These are phyloP conservation scores for Limnanthes douglasii DNA, from an alignment of 345 rosid genomes.

Conservation along the genomic window DNA sequence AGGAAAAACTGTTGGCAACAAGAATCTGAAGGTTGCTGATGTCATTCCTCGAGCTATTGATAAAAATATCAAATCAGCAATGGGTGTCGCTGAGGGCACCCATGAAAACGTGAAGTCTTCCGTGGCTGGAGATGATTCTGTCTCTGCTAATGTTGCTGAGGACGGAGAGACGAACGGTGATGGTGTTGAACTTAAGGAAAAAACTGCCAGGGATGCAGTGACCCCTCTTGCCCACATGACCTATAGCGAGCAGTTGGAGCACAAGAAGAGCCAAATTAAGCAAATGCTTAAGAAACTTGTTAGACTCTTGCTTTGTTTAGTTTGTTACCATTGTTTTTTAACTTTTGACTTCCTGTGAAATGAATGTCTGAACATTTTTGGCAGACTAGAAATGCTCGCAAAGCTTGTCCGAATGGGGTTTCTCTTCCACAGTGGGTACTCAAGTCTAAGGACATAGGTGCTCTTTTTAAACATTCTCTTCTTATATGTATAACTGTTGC, in stretches of 20 bases:
- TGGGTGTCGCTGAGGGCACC: constrained; percentile 6
- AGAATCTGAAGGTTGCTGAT: constrained; percentile 58
- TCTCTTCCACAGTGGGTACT: constrained; percentile 84
- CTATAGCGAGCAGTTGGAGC: constrained; percentile 61
- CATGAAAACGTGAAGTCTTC: constrained; percentile 8
- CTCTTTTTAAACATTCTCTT: constrained; percentile 8
- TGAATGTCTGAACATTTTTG: constrained; percentile 12
- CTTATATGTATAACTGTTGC: no score
- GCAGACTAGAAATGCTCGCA: constrained; percentile 87
- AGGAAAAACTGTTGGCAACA: constrained; percentile 46
- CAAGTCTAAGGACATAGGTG: constrained; percentile 79
- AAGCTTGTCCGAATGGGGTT: constrained; percentile 78
- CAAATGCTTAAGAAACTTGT: constrained; percentile 86
- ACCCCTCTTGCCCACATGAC: constrained; percentile 70
- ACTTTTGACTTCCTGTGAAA: constrained; percentile 2
- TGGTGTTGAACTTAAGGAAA: constrained; percentile 14
- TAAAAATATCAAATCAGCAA: constrained; percentile 35
- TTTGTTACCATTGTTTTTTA: not conserved
- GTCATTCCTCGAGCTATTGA: constrained; percentile 54
- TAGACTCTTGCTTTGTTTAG: constrained; percentile 8
- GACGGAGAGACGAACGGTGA: constrained; percentile 22
- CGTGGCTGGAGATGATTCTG: constrained; percentile 15
- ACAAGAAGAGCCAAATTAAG: constrained; percentile 37
- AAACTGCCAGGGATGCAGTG: constrained; percentile 70
- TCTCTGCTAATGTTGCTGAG: constrained; percentile 7